Evolutionary conservation across 169 alveolate species (phyloP).

Genomic region (Cryptosporidium tyzzeri): DNA sequence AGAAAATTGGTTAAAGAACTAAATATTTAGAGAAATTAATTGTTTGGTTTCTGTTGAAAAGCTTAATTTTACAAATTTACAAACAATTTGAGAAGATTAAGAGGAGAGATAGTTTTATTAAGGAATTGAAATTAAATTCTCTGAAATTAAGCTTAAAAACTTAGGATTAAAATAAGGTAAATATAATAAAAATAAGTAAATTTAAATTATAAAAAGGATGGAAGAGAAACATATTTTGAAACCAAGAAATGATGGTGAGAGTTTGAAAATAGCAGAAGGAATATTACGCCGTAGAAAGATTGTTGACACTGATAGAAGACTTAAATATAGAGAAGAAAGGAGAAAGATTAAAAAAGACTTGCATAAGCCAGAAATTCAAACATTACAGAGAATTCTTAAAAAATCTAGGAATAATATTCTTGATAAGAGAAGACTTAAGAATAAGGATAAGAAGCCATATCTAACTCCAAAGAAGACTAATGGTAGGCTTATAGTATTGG

Average conservation of each 20-base stretch:
- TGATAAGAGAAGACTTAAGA: slow-evolving; percentile 62
- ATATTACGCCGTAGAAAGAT: slow-evolving; percentile 44
- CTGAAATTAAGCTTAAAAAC: neutral
- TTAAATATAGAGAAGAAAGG: slow-evolving; percentile 42
- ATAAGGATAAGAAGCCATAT: slow-evolving; percentile 54
- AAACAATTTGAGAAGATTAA: too few relatives aligned
- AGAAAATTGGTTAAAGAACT: neutral
- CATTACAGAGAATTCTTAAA: slow-evolving; percentile 41
- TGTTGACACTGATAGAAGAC: slow-evolving; percentile 47
- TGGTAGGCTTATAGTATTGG: slow-evolving; percentile 52
- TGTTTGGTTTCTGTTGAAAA: neutral
- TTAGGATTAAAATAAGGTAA: neutral
- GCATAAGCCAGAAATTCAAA: slow-evolving; percentile 28
- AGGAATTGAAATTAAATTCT: neutral
- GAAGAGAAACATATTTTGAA: slow-evolving; percentile 34
- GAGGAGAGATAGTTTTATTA: neutral
- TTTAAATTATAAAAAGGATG: neutral
- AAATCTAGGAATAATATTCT: slow-evolving; percentile 45
- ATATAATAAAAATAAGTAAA: neutral
- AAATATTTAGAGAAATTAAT: too few relatives aligned
- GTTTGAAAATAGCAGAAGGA: slow-evolving; percentile 61
- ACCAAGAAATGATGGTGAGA: slow-evolving; percentile 69
- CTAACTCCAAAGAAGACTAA: slow-evolving; percentile 61
- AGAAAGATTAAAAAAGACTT: slow-evolving; percentile 26
- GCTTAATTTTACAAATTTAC: neutral